Percentiles rank a stretch among this genome's conserved stretches.
Conservation (phyloP, 2,329 filamentous ascomycete species). For the Arthrinium phaeospermum region DNA sequence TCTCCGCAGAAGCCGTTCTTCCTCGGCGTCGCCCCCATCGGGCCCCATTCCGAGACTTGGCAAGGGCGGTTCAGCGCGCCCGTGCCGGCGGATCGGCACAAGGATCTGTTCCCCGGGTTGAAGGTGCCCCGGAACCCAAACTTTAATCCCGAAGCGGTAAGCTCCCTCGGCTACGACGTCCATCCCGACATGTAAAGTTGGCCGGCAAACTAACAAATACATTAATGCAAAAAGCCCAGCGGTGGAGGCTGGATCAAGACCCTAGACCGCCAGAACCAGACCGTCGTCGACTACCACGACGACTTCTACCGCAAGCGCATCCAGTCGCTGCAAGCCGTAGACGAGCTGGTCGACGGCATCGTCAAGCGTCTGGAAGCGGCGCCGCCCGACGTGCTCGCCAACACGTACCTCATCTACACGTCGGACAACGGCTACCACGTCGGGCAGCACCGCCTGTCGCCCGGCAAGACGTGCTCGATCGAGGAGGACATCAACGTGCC, state of each 20-base stretch:
- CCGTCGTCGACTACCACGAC: constrained; percentile 56
- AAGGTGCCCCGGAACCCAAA: constrained; percentile 65
- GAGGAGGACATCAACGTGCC: constrained; percentile 66
- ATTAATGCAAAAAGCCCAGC: constrained; percentile 25
- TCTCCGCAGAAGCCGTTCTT: constrained; percentile 67
- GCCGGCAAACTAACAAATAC: too few species aligned
- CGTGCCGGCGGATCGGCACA: constrained; percentile 64
- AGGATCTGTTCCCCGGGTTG: constrained; percentile 63
- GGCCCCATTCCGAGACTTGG: constrained; percentile 65
- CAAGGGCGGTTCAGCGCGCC: constrained; percentile 50
- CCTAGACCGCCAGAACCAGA: constrained; percentile 50
- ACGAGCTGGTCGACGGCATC: constrained; percentile 57
- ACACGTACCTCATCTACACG: constrained; percentile 64
- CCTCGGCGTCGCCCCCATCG: constrained; percentile 68
- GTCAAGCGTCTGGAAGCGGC: constrained; percentile 48
- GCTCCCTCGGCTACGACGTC: neutral
- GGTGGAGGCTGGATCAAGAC: constrained; percentile 49
- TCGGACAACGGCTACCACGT: constrained; percentile 66
- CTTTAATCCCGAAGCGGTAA: constrained; percentile 61
- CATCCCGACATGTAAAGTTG: too few species aligned
- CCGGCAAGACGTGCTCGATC: constrained; percentile 63
- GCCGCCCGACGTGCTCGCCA: constrained; percentile 62
- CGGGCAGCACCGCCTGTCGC: constrained; percentile 61
- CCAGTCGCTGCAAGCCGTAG: constrained; percentile 56
- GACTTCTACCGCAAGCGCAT: constrained; percentile 56